Evolutionary conservation across 1,284 basidiomycete species (phyloP).

Genomic region (Fomitiporia mediterranea): DNA sequence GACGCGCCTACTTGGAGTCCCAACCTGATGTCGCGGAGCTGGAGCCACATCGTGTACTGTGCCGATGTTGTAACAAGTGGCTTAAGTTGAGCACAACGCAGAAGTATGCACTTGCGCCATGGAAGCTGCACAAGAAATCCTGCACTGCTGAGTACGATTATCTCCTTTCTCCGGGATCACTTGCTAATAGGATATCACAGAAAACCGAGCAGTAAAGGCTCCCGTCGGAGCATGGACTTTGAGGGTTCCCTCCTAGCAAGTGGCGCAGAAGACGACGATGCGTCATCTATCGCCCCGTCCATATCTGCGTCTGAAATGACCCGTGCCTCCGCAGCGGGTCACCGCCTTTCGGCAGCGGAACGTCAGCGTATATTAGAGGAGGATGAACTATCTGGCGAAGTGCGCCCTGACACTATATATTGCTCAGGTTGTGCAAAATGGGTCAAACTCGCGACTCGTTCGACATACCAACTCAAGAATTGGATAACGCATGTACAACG

Average conservation of each 20-base stretch:
- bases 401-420: conserved; percentile 15
- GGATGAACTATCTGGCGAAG: conserved; percentile 17
- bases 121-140: conserved; percentile 17
- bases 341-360: not conserved
- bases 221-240: not conserved
- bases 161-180: not conserved
- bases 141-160: conserved; percentile 11
- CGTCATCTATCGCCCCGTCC: conserved; percentile 17
- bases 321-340: not conserved
- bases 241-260: not conserved
- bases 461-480: conserved; percentile 11
- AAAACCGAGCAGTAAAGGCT: conserved; percentile 2
- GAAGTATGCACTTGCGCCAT: conserved; percentile 15
- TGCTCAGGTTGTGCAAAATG: conserved; percentile 16
- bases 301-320: conserved; percentile 10
- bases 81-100: conserved; percentile 18
- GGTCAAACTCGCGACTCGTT: conserved; percentile 11
- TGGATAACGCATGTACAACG: conserved; percentile 15
- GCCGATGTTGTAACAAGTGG: conserved; percentile 17
- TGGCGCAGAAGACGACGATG: conserved; percentile 15
- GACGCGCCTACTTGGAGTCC: conserved; percentile 18
- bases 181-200: not conserved
- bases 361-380: conserved; percentile 12
- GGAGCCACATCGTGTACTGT: conserved; percentile 20
- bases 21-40: conserved; percentile 20